Evolutionary conservation across 495 filamentous ascomycete genomes (phyloP), one percentile per base, ranked within the genome.

Genomic region (Penicillium crystallinum): DNA sequence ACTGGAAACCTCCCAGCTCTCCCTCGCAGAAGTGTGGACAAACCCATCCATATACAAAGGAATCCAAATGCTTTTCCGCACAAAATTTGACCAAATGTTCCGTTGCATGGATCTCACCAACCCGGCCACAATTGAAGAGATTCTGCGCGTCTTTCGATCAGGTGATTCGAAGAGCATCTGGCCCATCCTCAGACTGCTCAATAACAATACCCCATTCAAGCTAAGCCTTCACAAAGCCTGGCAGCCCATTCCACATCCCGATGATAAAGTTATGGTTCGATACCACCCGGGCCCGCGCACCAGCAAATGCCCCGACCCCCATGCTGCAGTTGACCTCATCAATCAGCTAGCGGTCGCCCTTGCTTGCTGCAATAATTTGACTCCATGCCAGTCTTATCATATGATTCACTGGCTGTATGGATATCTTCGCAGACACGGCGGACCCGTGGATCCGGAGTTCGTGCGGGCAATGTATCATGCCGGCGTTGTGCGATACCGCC

Each of bases 391-490:
- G n/a, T 63, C 75, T 0, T 76, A 66, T 39, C 51, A 62, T 30
- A 58, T 77, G 35, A 56, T 75, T 6, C 61, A 66, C 33, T 70
- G 67, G 62, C 61, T 77, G n/a, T 77, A 74, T 41, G 40, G 51
- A 10, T 73, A 67, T 49, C 59, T 76, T 9, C 46, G 63, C 10
- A 56, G 52, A 34, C 68, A 76, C 44, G 52, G 62, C 35, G 72
- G 64, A 7, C 74, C 73, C 25, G 61, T 77, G n/a, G 55, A 66
- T 35, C 68, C 71, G 2, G 52, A 54, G 14, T 44, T 78, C 22
- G 69, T 66, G 9, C 72, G 74, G 19, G 71, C 76, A 4, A 56
- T 77, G 66, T 74, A 74, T 47, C 72, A 77, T 62, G 73, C 73
- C 38, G 76, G 72, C 22, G 59, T 78, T 17, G 68, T 69, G 14